phyloP scores from a whole-genome alignment of 169 alveolate species.

The Plasmodium knowlesi region DNA sequence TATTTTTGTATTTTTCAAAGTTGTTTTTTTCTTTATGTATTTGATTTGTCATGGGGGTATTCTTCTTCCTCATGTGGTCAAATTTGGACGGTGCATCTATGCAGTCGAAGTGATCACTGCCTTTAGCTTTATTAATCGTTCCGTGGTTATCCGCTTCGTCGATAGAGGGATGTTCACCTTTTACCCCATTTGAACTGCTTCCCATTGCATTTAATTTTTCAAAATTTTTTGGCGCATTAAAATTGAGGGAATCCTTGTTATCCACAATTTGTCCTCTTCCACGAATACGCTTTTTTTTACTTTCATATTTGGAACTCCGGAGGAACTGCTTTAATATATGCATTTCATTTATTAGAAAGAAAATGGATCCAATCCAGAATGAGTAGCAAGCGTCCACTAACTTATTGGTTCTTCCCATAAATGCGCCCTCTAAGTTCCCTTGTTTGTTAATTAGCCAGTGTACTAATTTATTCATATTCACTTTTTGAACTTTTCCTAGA shows the following conservation, averaged over 20 bases:
- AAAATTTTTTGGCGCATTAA: background rate
- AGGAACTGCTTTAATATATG: conserved; percentile 54
- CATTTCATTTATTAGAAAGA: conserved; percentile 85
- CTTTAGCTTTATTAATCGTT: background rate
- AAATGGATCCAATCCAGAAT: conserved; percentile 96
- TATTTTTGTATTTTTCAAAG: conserved; percentile 74
- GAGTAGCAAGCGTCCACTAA: conserved; percentile 97
- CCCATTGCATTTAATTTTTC: conserved; percentile 61
- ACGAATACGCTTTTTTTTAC: conserved; percentile 58
- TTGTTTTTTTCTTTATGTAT: background rate
- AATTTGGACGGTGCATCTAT: background rate
- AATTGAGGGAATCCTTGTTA: background rate
- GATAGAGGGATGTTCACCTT: conserved; percentile 23
- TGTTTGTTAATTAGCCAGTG: conserved; percentile 92
- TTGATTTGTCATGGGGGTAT: background rate
- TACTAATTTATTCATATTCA: conserved; percentile 88
- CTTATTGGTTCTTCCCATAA: conserved; percentile 98
- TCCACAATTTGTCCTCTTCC: conserved; percentile 73
- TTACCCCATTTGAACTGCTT: conserved; percentile 78
- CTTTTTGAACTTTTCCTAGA: conserved; percentile 85
- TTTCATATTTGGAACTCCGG: background rate
- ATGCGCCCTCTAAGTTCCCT: conserved; percentile 94
- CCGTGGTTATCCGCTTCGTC: background rate
- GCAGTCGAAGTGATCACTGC: background rate
- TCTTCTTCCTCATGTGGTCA: background rate